These are phyloP conservation scores for Begonia loranthoides DNA, from an alignment of 306 rosid species.

Conservation along the genomic window DNA sequence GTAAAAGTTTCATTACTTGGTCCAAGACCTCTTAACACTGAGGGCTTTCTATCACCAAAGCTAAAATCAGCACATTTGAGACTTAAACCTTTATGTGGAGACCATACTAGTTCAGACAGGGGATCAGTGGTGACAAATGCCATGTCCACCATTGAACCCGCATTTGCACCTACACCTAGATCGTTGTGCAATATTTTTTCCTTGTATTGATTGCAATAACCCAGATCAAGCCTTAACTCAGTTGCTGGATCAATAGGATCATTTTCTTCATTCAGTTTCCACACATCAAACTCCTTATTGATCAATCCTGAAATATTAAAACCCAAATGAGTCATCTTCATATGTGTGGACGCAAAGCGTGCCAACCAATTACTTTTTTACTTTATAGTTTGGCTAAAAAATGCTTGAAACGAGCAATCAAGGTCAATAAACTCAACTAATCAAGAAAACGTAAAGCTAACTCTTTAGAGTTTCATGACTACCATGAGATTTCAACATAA, in stretches of 20 bases:
- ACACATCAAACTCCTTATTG: constrained; percentile 20
- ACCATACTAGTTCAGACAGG: constrained; percentile 88
- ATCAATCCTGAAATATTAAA: constrained; percentile 27
- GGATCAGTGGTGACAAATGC: constrained; percentile 37
- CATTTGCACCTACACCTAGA: constrained; percentile 97
- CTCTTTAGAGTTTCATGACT: too few species aligned
- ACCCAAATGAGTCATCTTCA: constrained; percentile 16
- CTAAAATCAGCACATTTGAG: constrained; percentile 46
- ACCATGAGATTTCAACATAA: too few species aligned
- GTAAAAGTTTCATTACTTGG: constrained; percentile 46
- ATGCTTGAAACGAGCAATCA: too few species aligned
- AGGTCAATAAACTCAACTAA: too few species aligned
- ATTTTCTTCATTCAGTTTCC: too few species aligned
- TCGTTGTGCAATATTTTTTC: constrained; percentile 25
- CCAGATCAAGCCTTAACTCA: too few species aligned
- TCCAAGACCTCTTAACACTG: constrained; percentile 28
- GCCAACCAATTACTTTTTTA: too few species aligned
- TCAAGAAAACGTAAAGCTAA: too few species aligned
- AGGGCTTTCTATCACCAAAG: constrained; percentile 24
- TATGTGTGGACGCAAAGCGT: too few species aligned
- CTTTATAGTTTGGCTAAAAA: too few species aligned
- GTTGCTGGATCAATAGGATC: constrained; percentile 40
- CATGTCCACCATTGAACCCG: constrained; percentile 41
- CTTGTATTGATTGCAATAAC: constrained; percentile 19
- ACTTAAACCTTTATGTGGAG: constrained; percentile 55